Evolutionary conservation across 192 early-diverging fungal genomes (phyloP).

Genomic region (Backusella australiensis): DNA sequence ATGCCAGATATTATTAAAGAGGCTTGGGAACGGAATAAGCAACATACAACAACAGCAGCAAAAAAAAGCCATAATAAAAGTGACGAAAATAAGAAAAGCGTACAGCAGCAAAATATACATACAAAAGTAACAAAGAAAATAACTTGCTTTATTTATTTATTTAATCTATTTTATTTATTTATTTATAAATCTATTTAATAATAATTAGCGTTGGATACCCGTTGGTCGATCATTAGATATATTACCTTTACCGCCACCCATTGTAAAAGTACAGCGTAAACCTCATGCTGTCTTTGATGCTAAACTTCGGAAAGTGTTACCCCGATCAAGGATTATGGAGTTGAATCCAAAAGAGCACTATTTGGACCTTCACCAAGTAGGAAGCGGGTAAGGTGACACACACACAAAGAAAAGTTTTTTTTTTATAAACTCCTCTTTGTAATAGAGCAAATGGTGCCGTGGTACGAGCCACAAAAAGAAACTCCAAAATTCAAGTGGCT

Average conservation of each 20-base stretch:
- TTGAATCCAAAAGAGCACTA: conserved; percentile 30
- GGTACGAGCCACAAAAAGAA: conserved; percentile 29
- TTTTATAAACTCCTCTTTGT: conserved; percentile 5
- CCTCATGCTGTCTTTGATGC: conserved; percentile 36
- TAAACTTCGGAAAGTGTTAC: conserved; percentile 34
- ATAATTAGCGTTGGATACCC: conserved; percentile 32
- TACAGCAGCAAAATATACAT: not conserved
- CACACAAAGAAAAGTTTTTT: not conserved
- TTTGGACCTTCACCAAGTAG: conserved; percentile 25
- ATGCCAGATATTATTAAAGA: conserved; percentile 40
- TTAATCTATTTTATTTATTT: not conserved
- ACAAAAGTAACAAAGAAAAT: conserved; percentile 3
- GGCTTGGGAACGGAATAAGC: conserved; percentile 16
- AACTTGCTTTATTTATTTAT: not conserved
- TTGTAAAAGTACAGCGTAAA: conserved; percentile 14
- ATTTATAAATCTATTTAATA: not conserved
- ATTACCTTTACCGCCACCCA: conserved; percentile 29
- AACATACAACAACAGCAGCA: not conserved
- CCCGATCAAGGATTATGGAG: conserved; percentile 26
- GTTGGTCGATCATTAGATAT: conserved; percentile 31
- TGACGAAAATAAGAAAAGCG: not conserved
- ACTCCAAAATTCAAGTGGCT: conserved; percentile 31
- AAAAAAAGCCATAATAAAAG: not conserved
- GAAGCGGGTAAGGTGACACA: conserved; percentile 26
- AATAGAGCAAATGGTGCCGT: conserved; percentile 38